phyloP scores from a whole-genome alignment of 169 alveolate species.

The Eimeria tenella region DNA sequence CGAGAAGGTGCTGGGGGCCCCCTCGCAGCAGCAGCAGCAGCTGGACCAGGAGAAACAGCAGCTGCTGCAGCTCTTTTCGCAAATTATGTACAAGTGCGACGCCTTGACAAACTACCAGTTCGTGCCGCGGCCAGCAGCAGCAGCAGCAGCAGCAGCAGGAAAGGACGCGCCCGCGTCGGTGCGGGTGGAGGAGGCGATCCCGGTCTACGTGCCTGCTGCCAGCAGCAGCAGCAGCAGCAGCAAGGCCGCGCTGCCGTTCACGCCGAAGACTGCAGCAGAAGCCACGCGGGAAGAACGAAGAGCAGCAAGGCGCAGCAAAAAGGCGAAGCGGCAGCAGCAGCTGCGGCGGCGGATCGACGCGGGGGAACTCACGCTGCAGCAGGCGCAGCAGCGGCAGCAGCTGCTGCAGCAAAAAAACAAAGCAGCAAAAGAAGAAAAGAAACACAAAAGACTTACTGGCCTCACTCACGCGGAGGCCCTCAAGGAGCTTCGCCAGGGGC shows the following conservation, averaged over 20 bases:
- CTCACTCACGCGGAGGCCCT: conserved; percentile 67
- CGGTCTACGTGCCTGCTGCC: conserved; percentile 17
- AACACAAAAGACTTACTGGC: conserved; percentile 35
- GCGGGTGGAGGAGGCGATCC: conserved; percentile 75
- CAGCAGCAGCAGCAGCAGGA: conserved; percentile 36
- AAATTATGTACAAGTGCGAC: conserved; percentile 64
- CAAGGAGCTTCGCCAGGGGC: conserved; percentile 49
- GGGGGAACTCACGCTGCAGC: conserved; percentile 63
- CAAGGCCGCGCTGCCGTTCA: neutral
- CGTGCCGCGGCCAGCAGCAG: conserved; percentile 69
- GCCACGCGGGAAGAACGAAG: conserved; percentile 63
- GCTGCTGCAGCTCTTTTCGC: conserved; percentile 68
- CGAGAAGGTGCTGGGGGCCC: conserved; percentile 21
- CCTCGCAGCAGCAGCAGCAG: conserved; percentile 59
- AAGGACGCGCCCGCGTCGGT: conserved; percentile 56
- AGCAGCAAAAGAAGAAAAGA: conserved; percentile 21
- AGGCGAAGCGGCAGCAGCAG: conserved; percentile 44
- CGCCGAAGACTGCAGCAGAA: conserved; percentile 55
- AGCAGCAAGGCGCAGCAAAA: conserved; percentile 46
- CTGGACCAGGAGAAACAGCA: conserved; percentile 55
- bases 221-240: conserved; percentile 64
- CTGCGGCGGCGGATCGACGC: conserved; percentile 35
- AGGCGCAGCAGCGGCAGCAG: conserved; percentile 54
- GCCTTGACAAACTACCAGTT: conserved; percentile 48
- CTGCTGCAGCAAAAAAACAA: conserved; percentile 58